Evolutionary conservation across 225 moss, liverwort and hornwort genomes (phyloP).

Genomic region (Lunularia cruciata): DNA sequence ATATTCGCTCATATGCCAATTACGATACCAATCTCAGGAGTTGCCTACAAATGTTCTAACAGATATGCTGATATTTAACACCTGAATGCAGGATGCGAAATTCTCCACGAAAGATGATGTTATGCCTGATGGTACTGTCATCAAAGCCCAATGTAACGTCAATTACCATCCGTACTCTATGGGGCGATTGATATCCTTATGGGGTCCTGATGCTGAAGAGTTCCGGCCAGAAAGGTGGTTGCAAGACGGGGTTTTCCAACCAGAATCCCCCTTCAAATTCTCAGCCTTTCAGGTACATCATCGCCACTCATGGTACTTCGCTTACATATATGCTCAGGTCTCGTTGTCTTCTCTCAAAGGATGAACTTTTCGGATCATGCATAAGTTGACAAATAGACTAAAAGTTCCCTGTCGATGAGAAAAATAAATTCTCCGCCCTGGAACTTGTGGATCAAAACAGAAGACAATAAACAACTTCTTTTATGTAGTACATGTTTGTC

Average conservation of each 20-base stretch:
- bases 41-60: no score
- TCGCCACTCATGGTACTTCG: no score
- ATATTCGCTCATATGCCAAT: no score
- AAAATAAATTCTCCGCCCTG: neutral
- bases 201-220: conserved; percentile 28
- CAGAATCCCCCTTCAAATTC: conserved; percentile 27
- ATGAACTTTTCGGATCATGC: no score
- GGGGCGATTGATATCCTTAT: conserved; percentile 22
- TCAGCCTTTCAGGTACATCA: conserved; percentile 19
- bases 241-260: conserved; percentile 9
- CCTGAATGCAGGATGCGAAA: conserved; percentile 26
- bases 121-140: conserved; percentile 24
- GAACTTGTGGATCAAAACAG: neutral
- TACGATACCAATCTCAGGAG: no score
- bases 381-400: no score
- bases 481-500: no score
- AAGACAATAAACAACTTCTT: neutral
- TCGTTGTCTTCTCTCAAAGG: no score
- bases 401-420: no score
- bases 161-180: conserved; percentile 15
- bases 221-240: conserved; percentile 30
- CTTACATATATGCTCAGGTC: no score
- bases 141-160: neutral
- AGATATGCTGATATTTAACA: no score
- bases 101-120: conserved; percentile 3